phyloP scores from a whole-genome alignment of 2,329 filamentous ascomycete species.

The Aspergillus terreus region DNA sequence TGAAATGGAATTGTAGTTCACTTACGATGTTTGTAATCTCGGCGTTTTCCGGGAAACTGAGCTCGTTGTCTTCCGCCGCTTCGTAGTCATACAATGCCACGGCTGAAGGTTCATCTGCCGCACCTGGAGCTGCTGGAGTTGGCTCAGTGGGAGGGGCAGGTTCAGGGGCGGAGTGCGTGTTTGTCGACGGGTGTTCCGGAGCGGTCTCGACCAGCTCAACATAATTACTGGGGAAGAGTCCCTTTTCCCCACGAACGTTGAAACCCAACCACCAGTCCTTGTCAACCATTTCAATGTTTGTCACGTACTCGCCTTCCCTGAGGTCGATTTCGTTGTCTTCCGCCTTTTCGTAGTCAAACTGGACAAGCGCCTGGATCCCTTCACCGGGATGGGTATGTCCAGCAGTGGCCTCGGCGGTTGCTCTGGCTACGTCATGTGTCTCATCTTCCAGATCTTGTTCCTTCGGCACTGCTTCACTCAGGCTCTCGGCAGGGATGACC shows the following conservation, averaged over 20 bases:
- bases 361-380: conserved; percentile 71
- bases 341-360: conserved; percentile 96
- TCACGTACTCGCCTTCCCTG: conserved; percentile 80
- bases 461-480: conserved; percentile 59
- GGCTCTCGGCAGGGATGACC: conserved; percentile 59
- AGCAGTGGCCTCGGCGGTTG: conserved; percentile 55
- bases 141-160: conserved; percentile 35
- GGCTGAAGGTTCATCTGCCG: conserved; percentile 59
- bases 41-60: conserved; percentile 85
- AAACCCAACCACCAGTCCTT: conserved; percentile 99
- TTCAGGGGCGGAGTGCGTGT: conserved; percentile 28
- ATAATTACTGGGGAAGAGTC: conserved; percentile 96
- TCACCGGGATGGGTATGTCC: conserved; percentile 47
- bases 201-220: conserved; percentile 76
- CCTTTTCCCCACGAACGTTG: conserved; percentile 77
- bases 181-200: conserved; percentile 22
- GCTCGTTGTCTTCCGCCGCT: conserved; percentile 85
- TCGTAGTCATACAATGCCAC: conserved; percentile 94
- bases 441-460: conserved; percentile 64
- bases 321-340: conserved; percentile 97
- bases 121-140: conserved; percentile 23
- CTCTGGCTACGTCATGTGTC: conserved; percentile 58
- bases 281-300: conserved; percentile 94
- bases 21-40: conserved; percentile 74
- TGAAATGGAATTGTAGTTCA: conserved; percentile 14